These are phyloP conservation scores for Camellia lanceoleosa DNA, from an alignment of 148 eudicot genomes.

Conservation along the genomic window DNA sequence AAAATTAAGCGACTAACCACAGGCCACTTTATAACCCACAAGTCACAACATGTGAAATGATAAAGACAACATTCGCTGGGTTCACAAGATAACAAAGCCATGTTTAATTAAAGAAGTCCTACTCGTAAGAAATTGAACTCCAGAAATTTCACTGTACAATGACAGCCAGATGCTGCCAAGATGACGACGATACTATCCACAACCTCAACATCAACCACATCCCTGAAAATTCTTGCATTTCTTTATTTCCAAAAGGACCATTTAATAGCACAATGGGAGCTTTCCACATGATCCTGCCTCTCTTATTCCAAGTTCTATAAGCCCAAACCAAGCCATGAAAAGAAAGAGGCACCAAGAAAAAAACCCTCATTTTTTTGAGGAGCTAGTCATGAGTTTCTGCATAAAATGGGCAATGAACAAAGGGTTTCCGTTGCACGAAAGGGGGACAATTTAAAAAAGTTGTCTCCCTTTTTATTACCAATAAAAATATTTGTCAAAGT, in stretches of 20 bases:
- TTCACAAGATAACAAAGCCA: not conserved
- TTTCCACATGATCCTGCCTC: not conserved
- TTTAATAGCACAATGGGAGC: not conserved
- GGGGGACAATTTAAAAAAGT: not conserved
- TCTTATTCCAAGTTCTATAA: slow-evolving; percentile 1
- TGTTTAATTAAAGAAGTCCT: not conserved
- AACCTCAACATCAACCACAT: not conserved
- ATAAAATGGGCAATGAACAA: not conserved
- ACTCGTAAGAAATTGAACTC: not conserved
- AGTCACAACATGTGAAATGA: not conserved
- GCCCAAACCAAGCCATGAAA: slow-evolving; percentile 4
- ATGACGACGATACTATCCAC: not conserved
- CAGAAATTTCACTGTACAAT: not conserved
- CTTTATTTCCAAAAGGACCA: not conserved
- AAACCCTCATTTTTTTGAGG: not conserved
- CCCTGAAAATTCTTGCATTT: not conserved
- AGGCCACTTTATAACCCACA: not conserved
- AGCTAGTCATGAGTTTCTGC: not conserved
- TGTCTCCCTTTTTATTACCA: slow-evolving; percentile 1
- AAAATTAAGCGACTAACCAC: not conserved
- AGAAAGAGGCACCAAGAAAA: not conserved
- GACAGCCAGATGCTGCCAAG: not conserved
- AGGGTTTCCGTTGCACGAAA: not conserved
- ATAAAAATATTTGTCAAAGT: not conserved
- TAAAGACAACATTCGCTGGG: not conserved